Evolutionary conservation across 371 early-diverging fungal genomes (phyloP).

Genomic region (Mucor ambiguus): DNA sequence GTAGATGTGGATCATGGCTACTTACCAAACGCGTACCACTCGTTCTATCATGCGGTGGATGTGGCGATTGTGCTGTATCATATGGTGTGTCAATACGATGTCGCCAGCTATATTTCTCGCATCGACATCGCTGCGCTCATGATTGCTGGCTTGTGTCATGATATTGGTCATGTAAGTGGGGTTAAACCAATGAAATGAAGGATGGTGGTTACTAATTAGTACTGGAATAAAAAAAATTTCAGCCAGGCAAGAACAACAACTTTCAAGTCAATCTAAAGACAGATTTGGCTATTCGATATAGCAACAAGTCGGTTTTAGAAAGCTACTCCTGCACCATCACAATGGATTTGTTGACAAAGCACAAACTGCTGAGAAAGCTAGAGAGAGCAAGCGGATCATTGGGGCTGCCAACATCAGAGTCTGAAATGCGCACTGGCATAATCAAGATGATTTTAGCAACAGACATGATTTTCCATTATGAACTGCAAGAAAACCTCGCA

Average conservation of each 20-base stretch:
- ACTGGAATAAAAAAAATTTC: slow-evolving; percentile 5
- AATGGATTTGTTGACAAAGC: slow-evolving; percentile 68
- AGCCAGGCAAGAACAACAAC: slow-evolving; percentile 91
- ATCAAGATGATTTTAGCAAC: slow-evolving; percentile 78
- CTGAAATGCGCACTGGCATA: slow-evolving; percentile 55
- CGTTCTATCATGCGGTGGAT: slow-evolving; percentile 88
- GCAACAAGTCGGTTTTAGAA: slow-evolving; percentile 83
- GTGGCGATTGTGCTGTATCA: slow-evolving; percentile 82
- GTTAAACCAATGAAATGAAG: slow-evolving; percentile 4
- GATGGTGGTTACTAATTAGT: background rate
- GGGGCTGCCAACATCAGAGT: slow-evolving; percentile 47
- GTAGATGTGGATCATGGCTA: slow-evolving; percentile 84
- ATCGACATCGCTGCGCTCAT: slow-evolving; percentile 75
- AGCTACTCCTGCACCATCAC: slow-evolving; percentile 81
- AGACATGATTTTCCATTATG: slow-evolving; percentile 91
- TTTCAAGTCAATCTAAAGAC: slow-evolving; percentile 87
- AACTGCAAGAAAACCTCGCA: slow-evolving; percentile 68
- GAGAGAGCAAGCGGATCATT: slow-evolving; percentile 30
- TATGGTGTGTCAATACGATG: slow-evolving; percentile 66
- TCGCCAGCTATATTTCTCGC: slow-evolving; percentile 62
- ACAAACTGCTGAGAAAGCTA: slow-evolving; percentile 58
- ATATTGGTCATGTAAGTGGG: slow-evolving; percentile 84
- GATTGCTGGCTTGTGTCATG: slow-evolving; percentile 89
- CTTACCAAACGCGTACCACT: slow-evolving; percentile 83
- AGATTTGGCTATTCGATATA: slow-evolving; percentile 68